Conservation (phyloP, 371 early-diverging fungal genomes). For the Circinella minor region DNA sequence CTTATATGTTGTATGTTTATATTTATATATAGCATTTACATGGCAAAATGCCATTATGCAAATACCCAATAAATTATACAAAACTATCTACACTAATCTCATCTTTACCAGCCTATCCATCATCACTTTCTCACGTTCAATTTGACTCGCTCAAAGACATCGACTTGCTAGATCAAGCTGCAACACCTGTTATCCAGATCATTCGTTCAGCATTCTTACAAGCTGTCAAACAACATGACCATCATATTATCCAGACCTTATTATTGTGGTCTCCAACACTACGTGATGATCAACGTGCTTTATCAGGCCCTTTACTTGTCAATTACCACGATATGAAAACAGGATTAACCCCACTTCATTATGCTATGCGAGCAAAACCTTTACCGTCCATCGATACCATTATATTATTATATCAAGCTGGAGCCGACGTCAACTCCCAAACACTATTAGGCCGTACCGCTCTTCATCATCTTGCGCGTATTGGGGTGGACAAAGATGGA, state of each 20-base stretch:
- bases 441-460: constrained; percentile 69
- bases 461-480: constrained; percentile 64
- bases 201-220: constrained; percentile 57
- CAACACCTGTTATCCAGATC: constrained; percentile 39
- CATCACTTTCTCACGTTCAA: constrained; percentile 52
- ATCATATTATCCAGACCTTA: constrained; percentile 56
- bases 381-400: constrained; percentile 65
- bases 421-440: constrained; percentile 71
- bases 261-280: constrained; percentile 52
- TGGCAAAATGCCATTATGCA: constrained; percentile 33
- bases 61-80: constrained; percentile 54
- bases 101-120: constrained; percentile 47
- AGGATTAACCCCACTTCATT: constrained; percentile 69
- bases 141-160: constrained; percentile 41
- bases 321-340: constrained; percentile 68
- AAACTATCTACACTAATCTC: constrained; percentile 56
- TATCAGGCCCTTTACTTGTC: constrained; percentile 45
- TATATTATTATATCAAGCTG: constrained; percentile 65
- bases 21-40: constrained; percentile 13
- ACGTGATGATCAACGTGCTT: constrained; percentile 24
- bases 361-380: constrained; percentile 66
- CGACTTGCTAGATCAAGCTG: constrained; percentile 41
- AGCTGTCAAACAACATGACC: constrained; percentile 67
- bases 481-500: constrained; percentile 53
- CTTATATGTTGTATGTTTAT: not conserved